phyloP scores from a whole-genome alignment of 306 rosid genomes.

The Astragalus membranaceus region DNA sequence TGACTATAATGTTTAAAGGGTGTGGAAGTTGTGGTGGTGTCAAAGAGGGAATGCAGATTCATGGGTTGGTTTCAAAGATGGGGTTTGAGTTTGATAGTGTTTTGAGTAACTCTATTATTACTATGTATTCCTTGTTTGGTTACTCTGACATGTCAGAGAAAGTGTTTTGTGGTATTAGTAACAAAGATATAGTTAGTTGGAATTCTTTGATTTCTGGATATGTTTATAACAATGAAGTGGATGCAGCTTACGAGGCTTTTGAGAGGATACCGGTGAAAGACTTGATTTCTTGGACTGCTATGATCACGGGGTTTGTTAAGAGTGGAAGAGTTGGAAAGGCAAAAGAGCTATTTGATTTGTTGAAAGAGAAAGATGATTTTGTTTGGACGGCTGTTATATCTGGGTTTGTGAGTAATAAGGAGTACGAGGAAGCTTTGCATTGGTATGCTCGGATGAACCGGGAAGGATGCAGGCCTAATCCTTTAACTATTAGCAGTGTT shows the following conservation, averaged over 20 bases:
- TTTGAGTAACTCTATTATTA: constrained; percentile 53
- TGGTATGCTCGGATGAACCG: constrained; percentile 59
- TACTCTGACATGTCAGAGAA: constrained; percentile 39
- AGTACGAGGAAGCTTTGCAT: constrained; percentile 51
- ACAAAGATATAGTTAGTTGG: constrained; percentile 63
- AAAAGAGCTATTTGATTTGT: constrained; percentile 45
- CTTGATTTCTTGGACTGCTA: constrained; percentile 65
- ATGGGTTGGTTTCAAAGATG: constrained; percentile 45
- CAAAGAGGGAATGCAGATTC: constrained; percentile 67
- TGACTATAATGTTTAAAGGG: constrained; percentile 53
- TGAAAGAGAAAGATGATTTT: constrained; percentile 61
- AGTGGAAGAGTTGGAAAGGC: constrained; percentile 51
- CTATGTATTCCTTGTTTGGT: constrained; percentile 59
- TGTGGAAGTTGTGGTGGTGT: constrained; percentile 48
- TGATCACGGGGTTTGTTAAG: constrained; percentile 54
- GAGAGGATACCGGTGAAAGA: constrained; percentile 60
- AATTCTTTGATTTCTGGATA: constrained; percentile 72
- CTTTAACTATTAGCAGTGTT: constrained; percentile 61
- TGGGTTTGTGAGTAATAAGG: constrained; percentile 58
- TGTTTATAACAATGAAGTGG: constrained; percentile 41
- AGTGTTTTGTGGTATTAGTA: constrained; percentile 36
- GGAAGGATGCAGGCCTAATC: constrained; percentile 41
- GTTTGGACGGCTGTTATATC: constrained; percentile 85
- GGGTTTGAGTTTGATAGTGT: constrained; percentile 59
- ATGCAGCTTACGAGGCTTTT: constrained; percentile 49